A percentile compares a stretch with the other conserved stretches of the same genome.
These are phyloP conservation scores for Cronartium quercuum DNA, from an alignment of 1,284 basidiomycete genomes.

Conservation along the genomic window DNA sequence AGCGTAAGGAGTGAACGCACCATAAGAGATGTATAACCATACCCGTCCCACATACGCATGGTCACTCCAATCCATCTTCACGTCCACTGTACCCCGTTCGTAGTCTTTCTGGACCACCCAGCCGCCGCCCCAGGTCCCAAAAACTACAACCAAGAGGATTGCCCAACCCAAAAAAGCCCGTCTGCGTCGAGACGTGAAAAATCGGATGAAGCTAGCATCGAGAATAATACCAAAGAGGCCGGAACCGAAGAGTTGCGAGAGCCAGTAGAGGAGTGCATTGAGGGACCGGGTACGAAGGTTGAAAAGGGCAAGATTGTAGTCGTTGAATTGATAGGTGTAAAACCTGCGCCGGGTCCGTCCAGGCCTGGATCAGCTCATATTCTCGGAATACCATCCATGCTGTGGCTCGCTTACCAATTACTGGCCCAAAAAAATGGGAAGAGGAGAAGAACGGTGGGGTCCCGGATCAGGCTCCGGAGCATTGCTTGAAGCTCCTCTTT, in stretches of 20 bases:
- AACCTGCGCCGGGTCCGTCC: slow-evolving; percentile 11
- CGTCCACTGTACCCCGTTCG: slow-evolving; percentile 39
- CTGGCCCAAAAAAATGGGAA: slow-evolving; percentile 46
- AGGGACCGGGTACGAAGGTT: slow-evolving; percentile 48
- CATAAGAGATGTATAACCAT: slow-evolving; percentile 46
- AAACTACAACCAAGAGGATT: slow-evolving; percentile 43
- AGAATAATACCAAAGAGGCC: slow-evolving; percentile 41
- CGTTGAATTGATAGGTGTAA: slow-evolving; percentile 40
- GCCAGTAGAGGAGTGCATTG: slow-evolving; percentile 51
- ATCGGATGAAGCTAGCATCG: slow-evolving; percentile 44
- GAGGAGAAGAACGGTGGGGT: slow-evolving; percentile 43
- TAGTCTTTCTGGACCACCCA: slow-evolving; percentile 45
- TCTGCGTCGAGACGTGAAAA: slow-evolving; percentile 40
- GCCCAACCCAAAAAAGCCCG: slow-evolving; percentile 46
- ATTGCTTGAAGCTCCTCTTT: slow-evolving; percentile 43
- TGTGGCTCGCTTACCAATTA: slow-evolving; percentile 40
- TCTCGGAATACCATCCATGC: background rate
- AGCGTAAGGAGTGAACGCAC: slow-evolving; percentile 31
- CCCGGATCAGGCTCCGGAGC: slow-evolving; percentile 39
- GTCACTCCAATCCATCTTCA: slow-evolving; percentile 36
- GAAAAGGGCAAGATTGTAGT: slow-evolving; percentile 47
- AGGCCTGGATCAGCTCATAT: background rate
- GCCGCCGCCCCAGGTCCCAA: slow-evolving; percentile 46
- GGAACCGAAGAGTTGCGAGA: slow-evolving; percentile 47
- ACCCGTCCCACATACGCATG: slow-evolving; percentile 41